phyloP scores from a whole-genome alignment of 345 rosid species.

The Populus ilicifolia region DNA sequence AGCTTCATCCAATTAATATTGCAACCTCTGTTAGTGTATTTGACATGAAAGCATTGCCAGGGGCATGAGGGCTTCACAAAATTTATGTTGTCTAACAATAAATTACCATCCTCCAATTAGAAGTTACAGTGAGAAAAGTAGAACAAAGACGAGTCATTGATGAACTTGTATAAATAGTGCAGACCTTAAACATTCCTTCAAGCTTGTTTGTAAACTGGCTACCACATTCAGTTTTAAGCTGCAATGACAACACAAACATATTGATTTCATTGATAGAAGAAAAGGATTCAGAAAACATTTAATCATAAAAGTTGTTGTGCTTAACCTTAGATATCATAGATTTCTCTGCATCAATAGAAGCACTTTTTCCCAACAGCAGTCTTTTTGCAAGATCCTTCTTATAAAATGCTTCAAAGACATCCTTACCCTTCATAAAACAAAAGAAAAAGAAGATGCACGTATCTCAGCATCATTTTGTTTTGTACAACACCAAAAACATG shows the following conservation, averaged over 20 bases:
- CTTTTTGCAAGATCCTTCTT: slow-evolving; percentile 99
- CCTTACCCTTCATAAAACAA: slow-evolving; percentile 64
- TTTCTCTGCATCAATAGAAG: slow-evolving; percentile 97
- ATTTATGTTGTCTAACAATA: neutral
- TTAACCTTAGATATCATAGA: slow-evolving; percentile 97
- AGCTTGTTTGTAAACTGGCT: slow-evolving; percentile 98
- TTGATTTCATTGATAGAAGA: slow-evolving; percentile 19
- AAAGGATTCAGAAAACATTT: neutral
- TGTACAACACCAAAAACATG: neutral
- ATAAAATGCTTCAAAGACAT: slow-evolving; percentile 96
- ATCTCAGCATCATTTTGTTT: slow-evolving; percentile 17
- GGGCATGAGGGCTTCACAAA: neutral
- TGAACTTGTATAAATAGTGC: neutral
- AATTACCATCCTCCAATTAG: neutral
- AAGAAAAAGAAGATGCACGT: neutral
- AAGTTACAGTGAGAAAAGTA: neutral
- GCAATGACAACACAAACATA: slow-evolving; percentile 32
- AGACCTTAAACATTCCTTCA: slow-evolving; percentile 98
- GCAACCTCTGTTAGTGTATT: neutral
- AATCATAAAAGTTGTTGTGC: neutral
- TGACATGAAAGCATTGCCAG: neutral
- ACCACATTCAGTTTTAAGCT: slow-evolving; percentile 98
- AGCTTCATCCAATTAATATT: neutral
- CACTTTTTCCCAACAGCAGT: slow-evolving; percentile 89
- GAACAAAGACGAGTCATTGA: neutral